These are phyloP conservation scores for Fusarium brachygibbosum DNA, from an alignment of 2,329 filamentous ascomycete genomes.

Conservation along the genomic window DNA sequence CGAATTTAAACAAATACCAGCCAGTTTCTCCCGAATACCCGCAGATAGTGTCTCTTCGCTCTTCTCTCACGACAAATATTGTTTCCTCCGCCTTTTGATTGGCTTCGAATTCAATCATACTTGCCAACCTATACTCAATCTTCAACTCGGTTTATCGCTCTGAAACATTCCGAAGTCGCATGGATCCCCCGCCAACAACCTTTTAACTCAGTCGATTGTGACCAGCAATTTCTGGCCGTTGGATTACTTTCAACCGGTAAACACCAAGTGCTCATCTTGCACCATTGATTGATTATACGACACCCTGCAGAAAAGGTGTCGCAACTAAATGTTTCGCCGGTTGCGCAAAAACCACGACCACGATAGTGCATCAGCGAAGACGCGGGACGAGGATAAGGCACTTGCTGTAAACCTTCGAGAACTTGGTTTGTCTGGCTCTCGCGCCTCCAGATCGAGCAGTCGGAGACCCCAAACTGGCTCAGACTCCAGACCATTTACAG, in stretches of 20 bases:
- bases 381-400: conserved; percentile 40
- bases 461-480: conserved; percentile 48
- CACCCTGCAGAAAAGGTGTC: conserved; percentile 38
- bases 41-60: conserved; percentile 33
- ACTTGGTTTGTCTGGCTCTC: conserved; percentile 50
- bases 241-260: neutral
- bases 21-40: conserved; percentile 18
- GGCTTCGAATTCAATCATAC: conserved; percentile 24
- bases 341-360: conserved; percentile 51
- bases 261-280: conserved; percentile 9
- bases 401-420: conserved; percentile 49
- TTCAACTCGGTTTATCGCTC: conserved; percentile 14
- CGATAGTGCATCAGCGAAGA: conserved; percentile 40
- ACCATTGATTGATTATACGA: conserved; percentile 18
- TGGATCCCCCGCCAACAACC: conserved; percentile 34
- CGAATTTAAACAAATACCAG: conserved; percentile 19
- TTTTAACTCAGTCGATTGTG: conserved; percentile 35
- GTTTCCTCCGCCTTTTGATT: conserved; percentile 28
- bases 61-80: conserved; percentile 19
- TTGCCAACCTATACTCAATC: conserved; percentile 16
- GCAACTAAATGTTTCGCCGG: conserved; percentile 57
- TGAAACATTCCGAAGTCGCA: conserved; percentile 29
- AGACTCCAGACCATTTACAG: conserved; percentile 46
- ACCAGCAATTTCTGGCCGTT: conserved; percentile 21
- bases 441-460: conserved; percentile 40